A percentile compares a stretch with the other conserved stretches of the same genome.
phyloP scores from a whole-genome alignment of 1,284 basidiomycete genomes.

The Cutaneotrichosporon sp. region DNA sequence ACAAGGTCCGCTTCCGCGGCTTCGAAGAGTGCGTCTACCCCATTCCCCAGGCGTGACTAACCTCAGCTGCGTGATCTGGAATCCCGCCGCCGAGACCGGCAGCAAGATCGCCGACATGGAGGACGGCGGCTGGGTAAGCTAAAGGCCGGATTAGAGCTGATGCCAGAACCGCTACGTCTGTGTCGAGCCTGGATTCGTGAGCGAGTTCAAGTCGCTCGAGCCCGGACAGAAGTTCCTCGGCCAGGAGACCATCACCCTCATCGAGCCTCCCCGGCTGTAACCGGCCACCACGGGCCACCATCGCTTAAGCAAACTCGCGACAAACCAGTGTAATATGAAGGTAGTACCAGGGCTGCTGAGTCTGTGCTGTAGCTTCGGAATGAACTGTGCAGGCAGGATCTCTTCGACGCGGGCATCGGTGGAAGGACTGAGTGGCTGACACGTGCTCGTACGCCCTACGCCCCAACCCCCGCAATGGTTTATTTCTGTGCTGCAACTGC shows the following conservation, averaged over 20 bases:
- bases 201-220: conserved; percentile 56
- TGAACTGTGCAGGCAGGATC: background rate
- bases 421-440: background rate
- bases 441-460: background rate
- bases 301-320: background rate
- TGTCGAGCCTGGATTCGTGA: conserved; percentile 80
- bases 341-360: background rate
- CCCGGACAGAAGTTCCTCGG: conserved; percentile 71
- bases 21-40: conserved; percentile 64
- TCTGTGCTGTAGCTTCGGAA: conserved; percentile 1
- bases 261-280: conserved; percentile 26
- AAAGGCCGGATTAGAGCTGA: conserved; percentile 8
- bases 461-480: too few species aligned
- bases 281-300: background rate
- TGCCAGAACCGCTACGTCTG: conserved; percentile 73
- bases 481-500: too few species aligned
- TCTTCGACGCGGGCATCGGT: background rate
- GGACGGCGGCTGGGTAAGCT: conserved; percentile 72
- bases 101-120: conserved; percentile 82
- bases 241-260: conserved; percentile 62
- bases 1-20: conserved; percentile 63
- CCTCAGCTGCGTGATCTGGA: conserved; percentile 64
- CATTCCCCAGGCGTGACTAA: background rate
- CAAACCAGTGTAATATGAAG: conserved; percentile 3
- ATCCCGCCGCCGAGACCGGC: conserved; percentile 70